Evolutionary conservation across 176 grass and related monocot genomes (phyloP), one percentile per base, ranked within the genome.

Genomic region (Phoenix dactylifera): DNA sequence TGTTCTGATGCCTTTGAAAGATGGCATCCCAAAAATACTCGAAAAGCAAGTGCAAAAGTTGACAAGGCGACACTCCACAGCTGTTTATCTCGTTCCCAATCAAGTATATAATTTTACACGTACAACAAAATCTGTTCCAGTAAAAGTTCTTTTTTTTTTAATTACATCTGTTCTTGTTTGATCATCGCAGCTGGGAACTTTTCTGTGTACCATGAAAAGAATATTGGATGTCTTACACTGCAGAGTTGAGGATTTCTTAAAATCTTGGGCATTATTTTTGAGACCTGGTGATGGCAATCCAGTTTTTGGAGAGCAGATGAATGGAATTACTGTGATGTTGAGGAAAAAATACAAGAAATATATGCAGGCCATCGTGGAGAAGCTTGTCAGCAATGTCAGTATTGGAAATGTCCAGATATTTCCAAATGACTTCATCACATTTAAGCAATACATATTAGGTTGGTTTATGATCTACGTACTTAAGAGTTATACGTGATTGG

Each of bases 341-440:
- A 87, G 75, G 63, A 86, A 96, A 74, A 90, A 90, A 64, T 96
- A 90, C 62, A 90, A 85, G 75, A 96, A 96, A 71, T 96, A 85
- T 51, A 65, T 82, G 58, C 80, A 96, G 51, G 80, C 78, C 15
- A 89, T 96, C 48, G 83, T 90, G 20, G 81, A 90, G 53, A 96
- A 96, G 74, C 78, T 96, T 67, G 77, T 96, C 44, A 74, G 9
- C 57, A 79, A 96, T 67, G 92, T 96, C 63, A 87, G 80, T 54
- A 77, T 55, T 14, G 35, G 0, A 53, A 49, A 10, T 44, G 35
- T 44, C 35, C 10, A 44, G 10, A 44, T 3, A 44, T 44, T 44
- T 44, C 10, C 35, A 44, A 44, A 44, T 44, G 28, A 44, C 35
- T 44, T 44, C 35, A 2, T 14, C 35, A 14, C 35, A 14, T 44